These are phyloP conservation scores for Hebeloma cylindrosporum DNA, from an alignment of 768 basidiomycete species.

Conservation along the genomic window DNA sequence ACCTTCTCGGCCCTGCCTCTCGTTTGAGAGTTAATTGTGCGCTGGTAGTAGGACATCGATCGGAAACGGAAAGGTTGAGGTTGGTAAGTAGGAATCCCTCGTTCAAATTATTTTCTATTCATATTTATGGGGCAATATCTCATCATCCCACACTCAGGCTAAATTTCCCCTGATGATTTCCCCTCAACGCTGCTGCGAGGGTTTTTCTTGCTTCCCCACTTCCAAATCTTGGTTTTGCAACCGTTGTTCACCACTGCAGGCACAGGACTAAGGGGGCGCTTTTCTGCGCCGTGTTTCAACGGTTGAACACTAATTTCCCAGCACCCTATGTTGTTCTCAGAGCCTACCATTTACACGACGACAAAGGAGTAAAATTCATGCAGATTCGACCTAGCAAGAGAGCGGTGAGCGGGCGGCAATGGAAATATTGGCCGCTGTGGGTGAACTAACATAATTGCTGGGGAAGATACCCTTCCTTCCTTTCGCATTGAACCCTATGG, in stretches of 20 bases:
- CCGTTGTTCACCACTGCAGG: no score
- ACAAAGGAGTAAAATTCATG: slow-evolving; percentile 27
- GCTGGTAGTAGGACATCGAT: no score
- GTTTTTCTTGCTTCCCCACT: no score
- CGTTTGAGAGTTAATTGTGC: no score
- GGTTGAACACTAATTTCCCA: background rate
- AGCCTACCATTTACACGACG: slow-evolving; percentile 7
- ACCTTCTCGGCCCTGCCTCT: no score
- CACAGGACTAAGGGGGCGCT: no score
- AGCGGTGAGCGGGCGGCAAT: slow-evolving; percentile 9
- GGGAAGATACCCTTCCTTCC: slow-evolving; percentile 82
- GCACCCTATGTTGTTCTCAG: slow-evolving; percentile 6
- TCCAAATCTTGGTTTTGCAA: no score
- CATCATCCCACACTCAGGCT: slow-evolving; percentile 25
- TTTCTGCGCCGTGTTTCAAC: no score
- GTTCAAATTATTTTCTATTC: slow-evolving; percentile 3
- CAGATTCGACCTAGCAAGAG: slow-evolving; percentile 48
- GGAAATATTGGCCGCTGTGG: slow-evolving; percentile 7
- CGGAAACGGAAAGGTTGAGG: no score
- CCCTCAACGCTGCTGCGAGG: slow-evolving; percentile 5
- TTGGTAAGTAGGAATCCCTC: no score
- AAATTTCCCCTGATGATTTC: slow-evolving; percentile 10
- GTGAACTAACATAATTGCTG: slow-evolving; percentile 75
- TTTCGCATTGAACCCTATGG: slow-evolving; percentile 54
- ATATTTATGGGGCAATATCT: slow-evolving; percentile 8